A percentile compares a stretch with the other conserved stretches of the same genome.
Evolutionary conservation across 2,329 filamentous ascomycete genomes (phyloP).

Genomic region (Nemania bipapillata): DNA sequence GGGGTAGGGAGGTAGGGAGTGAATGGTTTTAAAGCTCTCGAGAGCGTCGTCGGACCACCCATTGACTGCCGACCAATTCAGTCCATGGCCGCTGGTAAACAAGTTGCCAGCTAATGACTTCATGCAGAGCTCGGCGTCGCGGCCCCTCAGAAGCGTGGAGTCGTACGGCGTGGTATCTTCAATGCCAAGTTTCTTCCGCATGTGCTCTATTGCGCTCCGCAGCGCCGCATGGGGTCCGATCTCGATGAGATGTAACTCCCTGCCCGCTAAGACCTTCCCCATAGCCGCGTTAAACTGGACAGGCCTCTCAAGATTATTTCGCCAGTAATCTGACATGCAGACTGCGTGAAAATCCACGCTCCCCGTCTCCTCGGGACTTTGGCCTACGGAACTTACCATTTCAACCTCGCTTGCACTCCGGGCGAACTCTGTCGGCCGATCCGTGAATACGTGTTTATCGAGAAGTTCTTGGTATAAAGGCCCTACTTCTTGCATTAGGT

Average conservation of each 20-base stretch:
- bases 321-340: neutral
- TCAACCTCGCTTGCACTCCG: neutral
- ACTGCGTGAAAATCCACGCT: neutral
- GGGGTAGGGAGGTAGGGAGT: neutral
- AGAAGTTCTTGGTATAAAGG: neutral
- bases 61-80: neutral
- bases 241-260: neutral
- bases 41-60: neutral
- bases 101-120: neutral
- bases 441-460: neutral
- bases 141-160: neutral
- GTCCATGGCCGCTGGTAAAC: neutral
- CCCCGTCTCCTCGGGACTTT: neutral
- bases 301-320: neutral
- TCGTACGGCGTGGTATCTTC: neutral
- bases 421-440: neutral
- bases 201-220: neutral
- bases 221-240: neutral
- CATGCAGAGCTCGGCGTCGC: neutral
- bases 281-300: neutral
- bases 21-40: neutral
- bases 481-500: neutral
- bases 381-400: neutral
- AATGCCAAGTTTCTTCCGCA: neutral
- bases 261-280: neutral